A percentile compares a stretch with the other conserved stretches of the same genome.
phyloP scores from a whole-genome alignment of 2,329 filamentous ascomycete genomes.

The Chaetomium strumarium region DNA sequence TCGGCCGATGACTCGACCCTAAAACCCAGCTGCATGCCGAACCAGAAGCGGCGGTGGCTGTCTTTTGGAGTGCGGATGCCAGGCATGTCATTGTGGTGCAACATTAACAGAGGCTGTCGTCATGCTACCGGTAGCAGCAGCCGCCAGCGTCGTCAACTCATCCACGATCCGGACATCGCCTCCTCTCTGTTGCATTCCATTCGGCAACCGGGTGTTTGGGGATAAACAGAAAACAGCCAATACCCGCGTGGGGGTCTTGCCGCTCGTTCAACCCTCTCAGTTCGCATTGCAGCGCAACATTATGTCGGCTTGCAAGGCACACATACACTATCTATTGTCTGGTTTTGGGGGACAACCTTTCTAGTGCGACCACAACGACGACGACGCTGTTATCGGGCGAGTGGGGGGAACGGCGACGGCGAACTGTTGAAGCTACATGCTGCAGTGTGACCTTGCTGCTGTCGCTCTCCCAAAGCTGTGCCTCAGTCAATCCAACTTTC shows the following conservation, averaged over 20 bases:
- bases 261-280: slow-evolving; percentile 6
- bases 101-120: not conserved
- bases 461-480: slow-evolving; percentile 10
- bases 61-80: slow-evolving; percentile 1
- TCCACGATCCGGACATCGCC: not conserved
- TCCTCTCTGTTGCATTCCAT: not conserved
- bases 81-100: slow-evolving; percentile 9
- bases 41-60: slow-evolving; percentile 12
- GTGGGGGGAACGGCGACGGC: too few species aligned
- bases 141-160: slow-evolving; percentile 1
- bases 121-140: slow-evolving; percentile 7
- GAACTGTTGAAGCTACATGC: slow-evolving; percentile 18
- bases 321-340: not conserved
- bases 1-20: slow-evolving; percentile 2
- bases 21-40: slow-evolving; percentile 18
- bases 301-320: slow-evolving; percentile 7
- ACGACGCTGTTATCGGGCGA: slow-evolving; percentile 11
- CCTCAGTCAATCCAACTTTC: slow-evolving; percentile 6
- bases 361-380: not conserved
- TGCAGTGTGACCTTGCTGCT: slow-evolving; percentile 18
- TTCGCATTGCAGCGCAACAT: slow-evolving; percentile 11
- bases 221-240: slow-evolving; percentile 16
- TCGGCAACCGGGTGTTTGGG: slow-evolving; percentile 11
- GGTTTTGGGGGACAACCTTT: too few species aligned
- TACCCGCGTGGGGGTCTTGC: slow-evolving; percentile 20